These are phyloP conservation scores for Metschnikowia lochheadii DNA, from an alignment of 805 yeast genomes.

Conservation along the genomic window DNA sequence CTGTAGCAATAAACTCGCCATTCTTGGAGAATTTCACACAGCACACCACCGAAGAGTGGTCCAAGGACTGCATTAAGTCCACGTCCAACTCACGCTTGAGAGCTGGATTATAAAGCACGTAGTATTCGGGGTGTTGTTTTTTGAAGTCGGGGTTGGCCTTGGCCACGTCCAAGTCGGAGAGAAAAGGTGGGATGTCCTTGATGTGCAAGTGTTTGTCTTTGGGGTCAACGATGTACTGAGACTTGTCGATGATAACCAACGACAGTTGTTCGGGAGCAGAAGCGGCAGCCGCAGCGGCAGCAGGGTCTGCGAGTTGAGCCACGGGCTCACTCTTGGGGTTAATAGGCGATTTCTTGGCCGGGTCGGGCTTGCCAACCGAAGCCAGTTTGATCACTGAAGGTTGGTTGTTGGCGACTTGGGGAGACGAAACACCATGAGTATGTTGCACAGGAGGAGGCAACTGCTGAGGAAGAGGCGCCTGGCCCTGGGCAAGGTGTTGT, in stretches of 20 bases:
- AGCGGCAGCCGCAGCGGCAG: conserved; percentile 24
- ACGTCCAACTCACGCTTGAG: conserved; percentile 66
- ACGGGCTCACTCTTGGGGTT: conserved; percentile 16
- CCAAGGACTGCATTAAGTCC: conserved; percentile 82
- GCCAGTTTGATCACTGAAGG: background rate
- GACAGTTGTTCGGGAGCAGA: conserved; percentile 16
- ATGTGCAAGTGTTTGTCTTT: conserved; percentile 50
- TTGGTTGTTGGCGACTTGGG: conserved; percentile 3
- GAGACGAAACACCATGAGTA: background rate
- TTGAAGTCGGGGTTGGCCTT: conserved; percentile 72
- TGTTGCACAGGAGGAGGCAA: conserved; percentile 5
- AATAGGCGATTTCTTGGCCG: conserved; percentile 11
- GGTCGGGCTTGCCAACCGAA: conserved; percentile 1
- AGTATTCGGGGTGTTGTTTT: conserved; percentile 80
- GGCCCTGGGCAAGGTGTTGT: background rate
- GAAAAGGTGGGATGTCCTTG: conserved; percentile 77
- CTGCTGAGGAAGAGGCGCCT: background rate
- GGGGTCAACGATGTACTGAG: conserved; percentile 41
- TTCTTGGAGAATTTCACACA: conserved; percentile 90
- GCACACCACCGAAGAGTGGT: conserved; percentile 93
- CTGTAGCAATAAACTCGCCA: conserved; percentile 92
- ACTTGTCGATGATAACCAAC: conserved; percentile 36
- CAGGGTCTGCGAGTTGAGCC: conserved; percentile 5
- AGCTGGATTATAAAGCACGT: conserved; percentile 86
- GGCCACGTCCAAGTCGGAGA: conserved; percentile 74